These are phyloP conservation scores for Cephaloascus albidus DNA, from an alignment of 805 yeast species.

Conservation along the genomic window DNA sequence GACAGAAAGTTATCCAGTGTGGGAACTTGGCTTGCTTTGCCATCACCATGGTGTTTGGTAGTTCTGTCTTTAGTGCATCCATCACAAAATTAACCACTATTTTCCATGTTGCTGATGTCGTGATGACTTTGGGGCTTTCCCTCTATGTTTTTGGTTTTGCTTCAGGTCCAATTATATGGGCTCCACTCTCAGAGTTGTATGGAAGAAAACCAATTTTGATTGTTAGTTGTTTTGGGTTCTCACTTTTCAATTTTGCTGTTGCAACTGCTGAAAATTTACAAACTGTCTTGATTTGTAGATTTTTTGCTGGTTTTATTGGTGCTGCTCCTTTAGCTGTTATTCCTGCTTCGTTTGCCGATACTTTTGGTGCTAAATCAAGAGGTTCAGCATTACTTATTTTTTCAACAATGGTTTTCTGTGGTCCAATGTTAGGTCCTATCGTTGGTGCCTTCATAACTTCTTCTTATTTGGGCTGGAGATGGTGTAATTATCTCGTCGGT, in stretches of 20 bases:
- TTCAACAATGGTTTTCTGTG: constrained; percentile 63
- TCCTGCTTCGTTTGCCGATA: constrained; percentile 53
- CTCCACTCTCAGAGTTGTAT: constrained; percentile 45
- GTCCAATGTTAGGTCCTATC: constrained; percentile 80
- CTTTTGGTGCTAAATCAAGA: constrained; percentile 38
- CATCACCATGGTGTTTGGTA: constrained; percentile 47
- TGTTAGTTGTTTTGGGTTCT: constrained; percentile 15
- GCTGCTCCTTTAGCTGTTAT: constrained; percentile 52
- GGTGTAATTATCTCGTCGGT: constrained; percentile 69
- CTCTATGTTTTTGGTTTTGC: constrained; percentile 60
- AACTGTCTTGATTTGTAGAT: constrained; percentile 42
- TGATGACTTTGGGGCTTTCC: constrained; percentile 44
- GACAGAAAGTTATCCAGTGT: constrained; percentile 24
- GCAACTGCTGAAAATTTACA: constrained; percentile 42
- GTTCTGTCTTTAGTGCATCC: constrained; percentile 70
- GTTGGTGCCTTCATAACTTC: constrained; percentile 60
- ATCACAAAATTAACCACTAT: constrained; percentile 33
- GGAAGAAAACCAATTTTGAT: constrained; percentile 16
- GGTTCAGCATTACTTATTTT: constrained; percentile 49
- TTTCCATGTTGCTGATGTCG: constrained; percentile 35
- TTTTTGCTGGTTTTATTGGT: constrained; percentile 51
- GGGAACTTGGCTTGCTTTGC: constrained; percentile 11
- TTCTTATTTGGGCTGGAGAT: constrained; percentile 66
- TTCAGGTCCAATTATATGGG: constrained; percentile 58
- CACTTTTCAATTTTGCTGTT: constrained; percentile 36